Conservation (phyloP, 257 asterid species). For the Fraxinus americana region DNA sequence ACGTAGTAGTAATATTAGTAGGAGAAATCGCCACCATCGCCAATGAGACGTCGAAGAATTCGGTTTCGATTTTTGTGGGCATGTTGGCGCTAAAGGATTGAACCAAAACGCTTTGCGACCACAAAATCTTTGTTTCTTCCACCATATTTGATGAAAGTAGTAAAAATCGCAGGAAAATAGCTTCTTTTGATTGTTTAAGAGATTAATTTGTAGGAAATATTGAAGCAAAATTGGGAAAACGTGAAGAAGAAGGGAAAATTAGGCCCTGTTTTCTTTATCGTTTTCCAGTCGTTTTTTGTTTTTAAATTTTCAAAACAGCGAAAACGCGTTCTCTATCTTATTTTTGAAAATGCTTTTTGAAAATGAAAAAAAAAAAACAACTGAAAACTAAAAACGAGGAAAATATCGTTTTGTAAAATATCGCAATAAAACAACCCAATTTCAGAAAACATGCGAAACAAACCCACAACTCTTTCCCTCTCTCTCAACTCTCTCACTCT, state of each 20-base stretch:
- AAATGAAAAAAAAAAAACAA: too few species aligned
- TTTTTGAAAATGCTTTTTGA: too few species aligned
- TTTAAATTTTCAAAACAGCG: too few species aligned
- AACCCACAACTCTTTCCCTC: too few species aligned
- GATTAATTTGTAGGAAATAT: neutral
- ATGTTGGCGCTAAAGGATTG: conserved; percentile 31
- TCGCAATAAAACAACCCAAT: too few species aligned
- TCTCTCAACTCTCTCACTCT: too few species aligned
- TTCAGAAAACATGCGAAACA: too few species aligned
- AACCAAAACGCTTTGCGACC: conserved; percentile 34
- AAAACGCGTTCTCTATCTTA: too few species aligned
- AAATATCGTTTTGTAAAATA: too few species aligned
- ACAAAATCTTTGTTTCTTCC: conserved; percentile 30
- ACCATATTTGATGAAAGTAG: conserved; percentile 18
- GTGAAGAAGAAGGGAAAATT: neutral
- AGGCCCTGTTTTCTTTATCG: too few species aligned
- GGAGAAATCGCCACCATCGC: neutral
- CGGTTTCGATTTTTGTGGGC: conserved; percentile 9
- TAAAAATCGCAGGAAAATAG: neutral
- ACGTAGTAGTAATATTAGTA: neutral
- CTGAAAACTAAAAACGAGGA: too few species aligned
- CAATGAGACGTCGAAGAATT: conserved; percentile 23
- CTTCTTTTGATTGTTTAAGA: neutral
- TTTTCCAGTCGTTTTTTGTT: too few species aligned
- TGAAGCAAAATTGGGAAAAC: neutral